phyloP scores from a whole-genome alignment of 352 stramenopile species.

The Elongisporangium prolatum region DNA sequence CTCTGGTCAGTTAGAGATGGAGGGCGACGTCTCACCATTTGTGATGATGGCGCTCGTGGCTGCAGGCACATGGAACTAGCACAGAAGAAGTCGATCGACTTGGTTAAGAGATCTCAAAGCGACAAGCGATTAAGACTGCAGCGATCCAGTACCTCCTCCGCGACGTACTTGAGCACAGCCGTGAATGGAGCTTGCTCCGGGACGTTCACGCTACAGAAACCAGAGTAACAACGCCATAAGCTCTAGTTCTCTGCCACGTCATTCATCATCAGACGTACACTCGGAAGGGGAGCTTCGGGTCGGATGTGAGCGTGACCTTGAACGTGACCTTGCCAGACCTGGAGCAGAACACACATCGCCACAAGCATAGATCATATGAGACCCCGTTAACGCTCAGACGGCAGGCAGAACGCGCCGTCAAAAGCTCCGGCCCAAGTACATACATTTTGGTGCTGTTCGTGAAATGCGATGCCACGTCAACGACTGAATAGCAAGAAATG shows the following conservation, averaged over 20 bases:
- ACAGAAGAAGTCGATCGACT: slow-evolving; percentile 6
- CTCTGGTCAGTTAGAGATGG: background rate
- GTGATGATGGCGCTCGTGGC: slow-evolving; percentile 87
- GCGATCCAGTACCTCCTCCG: slow-evolving; percentile 47
- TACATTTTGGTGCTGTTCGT: too few relatives aligned
- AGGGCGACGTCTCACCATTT: slow-evolving; percentile 37
- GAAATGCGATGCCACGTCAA: too few relatives aligned
- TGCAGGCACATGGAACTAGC: slow-evolving; percentile 75
- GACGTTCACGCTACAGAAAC: slow-evolving; percentile 55
- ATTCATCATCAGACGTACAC: slow-evolving; percentile 30
- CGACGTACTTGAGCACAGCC: slow-evolving; percentile 82
- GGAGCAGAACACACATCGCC: background rate
- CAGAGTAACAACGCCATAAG: slow-evolving; percentile 5
- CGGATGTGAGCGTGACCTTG: slow-evolving; percentile 85
- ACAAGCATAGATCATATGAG: too few relatives aligned
- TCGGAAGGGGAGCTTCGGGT: slow-evolving; percentile 81
- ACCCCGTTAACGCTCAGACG: too few relatives aligned
- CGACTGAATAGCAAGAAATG: too few relatives aligned
- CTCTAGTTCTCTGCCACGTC: background rate
- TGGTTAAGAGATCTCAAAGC: background rate
- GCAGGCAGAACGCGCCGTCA: too few relatives aligned
- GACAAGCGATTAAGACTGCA: background rate
- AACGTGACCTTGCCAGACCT: slow-evolving; percentile 81
- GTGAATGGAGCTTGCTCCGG: slow-evolving; percentile 81
- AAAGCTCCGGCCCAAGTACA: too few relatives aligned